phyloP scores from a whole-genome alignment of 2,329 filamentous ascomycete genomes.

The Neonectria magnoliae region DNA sequence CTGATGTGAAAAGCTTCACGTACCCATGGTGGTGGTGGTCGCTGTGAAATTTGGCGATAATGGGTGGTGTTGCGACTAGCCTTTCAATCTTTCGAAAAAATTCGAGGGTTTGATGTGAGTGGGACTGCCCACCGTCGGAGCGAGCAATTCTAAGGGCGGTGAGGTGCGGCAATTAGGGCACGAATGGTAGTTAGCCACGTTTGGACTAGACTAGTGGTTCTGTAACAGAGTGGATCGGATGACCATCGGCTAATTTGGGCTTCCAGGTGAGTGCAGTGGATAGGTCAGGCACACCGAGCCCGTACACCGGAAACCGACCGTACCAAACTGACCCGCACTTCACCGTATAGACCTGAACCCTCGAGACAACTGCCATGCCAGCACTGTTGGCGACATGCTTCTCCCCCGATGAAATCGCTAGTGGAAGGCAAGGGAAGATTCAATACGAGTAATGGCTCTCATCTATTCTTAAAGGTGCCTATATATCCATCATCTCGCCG shows the following conservation, averaged over 20 bases:
- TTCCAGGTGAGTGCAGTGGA: not conserved
- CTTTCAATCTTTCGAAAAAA: conserved; percentile 42
- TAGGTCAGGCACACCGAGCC: not conserved
- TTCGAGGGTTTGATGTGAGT: conserved; percentile 41
- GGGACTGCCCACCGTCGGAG: conserved; percentile 20
- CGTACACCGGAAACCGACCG: not conserved
- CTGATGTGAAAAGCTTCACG: conserved; percentile 57
- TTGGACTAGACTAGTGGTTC: conserved; percentile 20
- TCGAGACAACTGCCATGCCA: not conserved
- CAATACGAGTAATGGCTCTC: not conserved
- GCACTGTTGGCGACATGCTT: not conserved
- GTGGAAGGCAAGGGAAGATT: not conserved
- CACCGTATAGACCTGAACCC: not conserved
- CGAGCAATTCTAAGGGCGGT: conserved; percentile 49
- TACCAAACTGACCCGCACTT: not conserved
- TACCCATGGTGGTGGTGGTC: conserved; percentile 69
- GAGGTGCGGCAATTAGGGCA: conserved; percentile 58
- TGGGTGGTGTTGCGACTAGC: conserved; percentile 44
- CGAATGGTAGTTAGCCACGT: not conserved
- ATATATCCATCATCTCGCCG: conserved; percentile 19
- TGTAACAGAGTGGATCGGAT: not conserved
- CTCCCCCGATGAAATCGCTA: not conserved
- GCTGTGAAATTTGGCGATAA: conserved; percentile 53
- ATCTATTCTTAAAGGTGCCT: conserved; percentile 18
- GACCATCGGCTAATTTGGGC: not conserved